Percentiles rank a stretch among this genome's conserved stretches.
Evolutionary conservation across 495 filamentous ascomycete species (phyloP).

Genomic region (Trypethelium eluteriae): DNA sequence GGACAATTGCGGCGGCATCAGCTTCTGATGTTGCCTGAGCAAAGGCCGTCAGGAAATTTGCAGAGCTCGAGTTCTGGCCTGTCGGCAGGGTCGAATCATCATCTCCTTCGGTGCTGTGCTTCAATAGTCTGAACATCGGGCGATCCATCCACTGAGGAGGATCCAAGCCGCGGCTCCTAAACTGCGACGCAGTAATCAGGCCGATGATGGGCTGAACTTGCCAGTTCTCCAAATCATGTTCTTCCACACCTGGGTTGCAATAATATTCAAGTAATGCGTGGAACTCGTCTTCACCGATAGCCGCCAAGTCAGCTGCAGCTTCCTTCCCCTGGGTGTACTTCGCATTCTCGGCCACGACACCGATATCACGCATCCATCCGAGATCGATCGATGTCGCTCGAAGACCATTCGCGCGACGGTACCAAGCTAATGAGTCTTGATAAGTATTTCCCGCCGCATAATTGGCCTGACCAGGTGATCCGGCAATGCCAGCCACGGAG

Average conservation of each 20-base stretch:
- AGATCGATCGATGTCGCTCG: slow-evolving; percentile 12
- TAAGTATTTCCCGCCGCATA: slow-evolving; percentile 18
- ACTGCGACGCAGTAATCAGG: not conserved
- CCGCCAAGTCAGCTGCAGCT: not conserved
- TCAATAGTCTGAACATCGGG: too few relatives aligned
- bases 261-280: not conserved
- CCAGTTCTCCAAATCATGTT: not conserved
- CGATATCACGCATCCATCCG: slow-evolving; percentile 13
- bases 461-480: slow-evolving; percentile 12
- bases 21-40: not conserved
- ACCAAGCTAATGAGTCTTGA: slow-evolving; percentile 13
- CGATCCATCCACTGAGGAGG: too few relatives aligned
- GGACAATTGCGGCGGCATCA: not conserved
- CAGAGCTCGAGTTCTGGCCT: too few relatives aligned
- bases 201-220: not conserved
- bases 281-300: not conserved
- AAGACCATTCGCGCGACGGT: slow-evolving; percentile 7
- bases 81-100: too few relatives aligned
- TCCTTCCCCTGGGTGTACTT: not conserved
- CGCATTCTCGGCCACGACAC: slow-evolving; percentile 10
- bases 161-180: not conserved
- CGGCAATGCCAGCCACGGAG: slow-evolving; percentile 14
- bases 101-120: too few relatives aligned
- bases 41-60: too few relatives aligned
- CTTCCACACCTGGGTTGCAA: not conserved